A percentile compares a stretch with the other conserved stretches of the same genome.
Conservation (phyloP, 2,329 filamentous ascomycete species). For the Parafenestella ontariensis region DNA sequence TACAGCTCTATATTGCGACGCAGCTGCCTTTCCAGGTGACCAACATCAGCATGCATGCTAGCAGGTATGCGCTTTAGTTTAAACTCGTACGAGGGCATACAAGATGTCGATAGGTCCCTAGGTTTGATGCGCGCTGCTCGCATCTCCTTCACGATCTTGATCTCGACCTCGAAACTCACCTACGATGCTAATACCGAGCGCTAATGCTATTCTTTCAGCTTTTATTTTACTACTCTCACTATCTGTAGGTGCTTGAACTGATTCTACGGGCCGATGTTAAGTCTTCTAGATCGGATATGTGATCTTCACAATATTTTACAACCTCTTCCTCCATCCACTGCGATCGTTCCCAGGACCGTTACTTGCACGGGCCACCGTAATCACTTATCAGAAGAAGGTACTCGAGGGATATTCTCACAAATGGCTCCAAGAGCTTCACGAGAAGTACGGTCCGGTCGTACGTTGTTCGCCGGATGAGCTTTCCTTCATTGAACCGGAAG, state of each 20-base stretch:
- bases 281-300: neutral
- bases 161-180: neutral
- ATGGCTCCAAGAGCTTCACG: slow-evolving; percentile 40
- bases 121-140: neutral
- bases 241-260: neutral
- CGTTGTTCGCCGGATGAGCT: slow-evolving; percentile 48
- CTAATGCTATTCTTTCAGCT: neutral
- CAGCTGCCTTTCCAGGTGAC: neutral
- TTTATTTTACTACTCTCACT: neutral
- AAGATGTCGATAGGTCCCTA: neutral
- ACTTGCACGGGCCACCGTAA: slow-evolving; percentile 31
- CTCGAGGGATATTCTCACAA: slow-evolving; percentile 22
- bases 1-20: too few relatives aligned
- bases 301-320: slow-evolving; percentile 34
- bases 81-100: neutral
- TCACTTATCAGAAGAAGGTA: slow-evolving; percentile 27
- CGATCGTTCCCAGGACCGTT: slow-evolving; percentile 51
- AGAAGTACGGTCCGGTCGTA: slow-evolving; percentile 49
- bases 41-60: neutral
- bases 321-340: slow-evolving; percentile 50
- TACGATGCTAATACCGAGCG: neutral
- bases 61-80: neutral
- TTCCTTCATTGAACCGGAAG: slow-evolving; percentile 45
- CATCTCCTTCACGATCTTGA: neutral
- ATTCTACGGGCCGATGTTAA: neutral